Evolutionary conservation across 208 protist genomes (phyloP), one percentile per base, ranked within the genome.

Genomic region (Leishmania amazonensis): DNA sequence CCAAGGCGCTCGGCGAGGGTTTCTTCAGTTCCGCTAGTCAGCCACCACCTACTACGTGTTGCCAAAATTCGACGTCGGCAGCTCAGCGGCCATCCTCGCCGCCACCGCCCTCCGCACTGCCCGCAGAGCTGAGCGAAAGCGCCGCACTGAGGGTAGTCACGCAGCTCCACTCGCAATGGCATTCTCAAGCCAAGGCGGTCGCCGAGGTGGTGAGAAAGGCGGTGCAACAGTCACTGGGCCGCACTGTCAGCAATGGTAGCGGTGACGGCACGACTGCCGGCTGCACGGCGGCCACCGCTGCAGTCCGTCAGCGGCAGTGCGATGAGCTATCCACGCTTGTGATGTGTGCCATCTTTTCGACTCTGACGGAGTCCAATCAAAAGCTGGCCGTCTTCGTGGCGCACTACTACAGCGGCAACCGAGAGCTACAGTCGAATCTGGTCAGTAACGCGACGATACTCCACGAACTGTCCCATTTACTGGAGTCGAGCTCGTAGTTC

Each of bases 401-500:
- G n/a, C 74, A 77, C 28, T 81, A 88, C 58, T 92, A 90, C 81
- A 72, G 83, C 58, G 83, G 78, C 35, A 90, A 90, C 73, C 84
- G 82, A 65, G 87, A 90, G 78, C 80, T 95, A 53, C 86, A 87
- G 75, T 87, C 87, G 42, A 90, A 91, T 74, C 60, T 91, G 58
- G 84, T 90, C 17, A 95, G 87, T 73, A 92, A 91, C 81, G 83
- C 85, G 15, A 89, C 88, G 1, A 67, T 95, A 40, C 62, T 89
- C 24, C 86, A 95, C 45, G 86, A 88, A 53, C 68, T 92, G 42
- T 80, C 89, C 74, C 87, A 87, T 57, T 35, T 87, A 13, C 75
- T 92, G 1, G 67, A 86, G 60, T 80, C 35, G 17, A 80, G 40
- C 5, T 31, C 72, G 53, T 67, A 76, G 53, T 19, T 58, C 15